Evolutionary conservation across 768 basidiomycete genomes (phyloP), one percentile per base, ranked within the genome.

Genomic region (Boletellus ananiceps): DNA sequence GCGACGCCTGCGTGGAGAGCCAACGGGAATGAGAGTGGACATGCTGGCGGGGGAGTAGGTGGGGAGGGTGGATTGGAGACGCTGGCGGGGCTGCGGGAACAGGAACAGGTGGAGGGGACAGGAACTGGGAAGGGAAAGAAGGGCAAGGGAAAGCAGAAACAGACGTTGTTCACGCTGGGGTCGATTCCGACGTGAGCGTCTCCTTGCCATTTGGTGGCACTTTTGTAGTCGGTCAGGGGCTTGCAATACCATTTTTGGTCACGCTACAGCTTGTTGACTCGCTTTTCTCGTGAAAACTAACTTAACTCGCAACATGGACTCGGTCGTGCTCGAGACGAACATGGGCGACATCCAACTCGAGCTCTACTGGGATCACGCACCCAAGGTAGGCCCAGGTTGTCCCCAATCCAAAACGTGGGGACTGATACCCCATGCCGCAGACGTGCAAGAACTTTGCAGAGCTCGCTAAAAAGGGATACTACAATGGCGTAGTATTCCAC

Each of bases 381-480:
- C 93, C 65, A 79, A 75, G 70, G 78, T 78, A 49, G 47, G 69
- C 57, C 39, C 19, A 14, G 19, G 7, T 11, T 5, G 41, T 31
- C 33, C 8, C 49, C 32, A 8, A 2, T 13, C 18, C 14, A 43
- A 35, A 11, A 31, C 7, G n/a, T 7, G 8, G 29, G 8, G 8
- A 29, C 29, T 29, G 29, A 2, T 34, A 21, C 54, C 40, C 41
- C 36, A 44, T 40, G 5, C 50, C 50, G 55, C 49, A 96, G 89
- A 94, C 94, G 12, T 96, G 93, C 74, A 83, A 88, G 68, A 99
- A 98, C 75, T 97, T 98, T 69, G 79, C 83, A 52, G 91, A 93
- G 58, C 82, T 98, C 25, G 79, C 88, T n/a, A 87, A 82, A 63
- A 80, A 85, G 50, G 93, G 94, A 0, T 97, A 96, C 69, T 97